These are phyloP conservation scores for Tirmania nivea DNA, from an alignment of 495 filamentous ascomycete species.

Conservation along the genomic window DNA sequence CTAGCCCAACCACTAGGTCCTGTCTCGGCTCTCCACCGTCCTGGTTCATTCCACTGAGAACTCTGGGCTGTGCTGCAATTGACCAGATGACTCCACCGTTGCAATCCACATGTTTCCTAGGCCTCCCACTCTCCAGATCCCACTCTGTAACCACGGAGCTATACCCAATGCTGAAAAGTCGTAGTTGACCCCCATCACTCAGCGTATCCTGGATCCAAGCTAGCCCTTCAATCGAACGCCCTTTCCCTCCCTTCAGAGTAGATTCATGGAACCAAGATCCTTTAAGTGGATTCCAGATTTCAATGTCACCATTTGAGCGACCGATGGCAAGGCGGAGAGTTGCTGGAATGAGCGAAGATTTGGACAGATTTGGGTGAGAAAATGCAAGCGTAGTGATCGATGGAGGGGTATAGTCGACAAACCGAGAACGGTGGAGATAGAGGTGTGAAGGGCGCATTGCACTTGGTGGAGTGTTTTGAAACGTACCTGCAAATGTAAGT, in stretches of 20 bases:
- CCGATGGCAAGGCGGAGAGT: constrained; percentile 68
- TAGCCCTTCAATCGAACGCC: constrained; percentile 71
- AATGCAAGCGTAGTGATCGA: constrained; percentile 90
- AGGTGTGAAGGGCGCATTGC: constrained; percentile 26
- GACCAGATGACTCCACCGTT: constrained; percentile 97
- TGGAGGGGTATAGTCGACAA: constrained; percentile 81
- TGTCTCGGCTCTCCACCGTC: constrained; percentile 27
- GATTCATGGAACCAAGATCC: constrained; percentile 82
- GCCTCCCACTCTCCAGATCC: constrained; percentile 58
- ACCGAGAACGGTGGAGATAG: constrained; percentile 94
- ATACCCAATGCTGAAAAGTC: constrained; percentile 92
- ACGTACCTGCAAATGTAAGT: too few relatives aligned
- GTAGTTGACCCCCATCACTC: constrained; percentile 50
- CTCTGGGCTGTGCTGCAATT: constrained; percentile 62
- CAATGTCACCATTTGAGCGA: constrained; percentile 85
- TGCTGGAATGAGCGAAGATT: constrained; percentile 28
- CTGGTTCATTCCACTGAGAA: constrained; percentile 16
- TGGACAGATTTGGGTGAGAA: constrained; percentile 46
- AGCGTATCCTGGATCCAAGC: constrained; percentile 79
- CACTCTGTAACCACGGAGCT: constrained; percentile 84
- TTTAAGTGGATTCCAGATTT: constrained; percentile 86
- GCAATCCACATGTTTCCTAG: constrained; percentile 61
- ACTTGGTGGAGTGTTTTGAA: too few relatives aligned
- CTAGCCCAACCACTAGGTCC: constrained; percentile 71
- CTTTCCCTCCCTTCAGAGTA: constrained; percentile 61